Conservation (phyloP, 352 stramenopile genomes). For the Plasmopara halstedii region DNA sequence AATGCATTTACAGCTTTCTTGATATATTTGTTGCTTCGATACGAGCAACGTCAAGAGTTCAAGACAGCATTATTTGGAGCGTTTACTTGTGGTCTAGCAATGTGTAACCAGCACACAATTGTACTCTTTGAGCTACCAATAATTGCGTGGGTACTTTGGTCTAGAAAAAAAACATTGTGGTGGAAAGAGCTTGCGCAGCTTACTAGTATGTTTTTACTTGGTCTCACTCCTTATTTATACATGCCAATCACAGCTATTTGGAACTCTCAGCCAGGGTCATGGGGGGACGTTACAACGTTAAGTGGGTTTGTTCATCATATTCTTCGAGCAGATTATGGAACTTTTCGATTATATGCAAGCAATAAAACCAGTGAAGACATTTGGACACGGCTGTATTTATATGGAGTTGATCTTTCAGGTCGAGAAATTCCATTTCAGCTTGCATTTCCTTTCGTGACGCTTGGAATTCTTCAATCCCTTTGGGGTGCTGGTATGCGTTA, state of each 20-base stretch:
- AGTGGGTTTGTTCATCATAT: constrained; percentile 89
- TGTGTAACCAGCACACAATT: constrained; percentile 96
- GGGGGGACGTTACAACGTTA: constrained; percentile 86
- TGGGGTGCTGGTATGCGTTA: constrained; percentile 5
- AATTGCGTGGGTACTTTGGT: constrained; percentile 66
- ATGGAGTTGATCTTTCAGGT: constrained; percentile 55
- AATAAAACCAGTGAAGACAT: constrained; percentile 53
- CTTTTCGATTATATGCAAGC: constrained; percentile 89
- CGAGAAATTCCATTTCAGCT: constrained; percentile 45
- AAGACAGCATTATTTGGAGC: constrained; percentile 49
- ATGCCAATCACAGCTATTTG: constrained; percentile 66
- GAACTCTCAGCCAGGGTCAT: constrained; percentile 84
- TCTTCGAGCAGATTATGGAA: constrained; percentile 89
- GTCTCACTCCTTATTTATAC: constrained; percentile 82
- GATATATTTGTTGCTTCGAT: constrained; percentile 53
- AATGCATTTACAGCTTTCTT: constrained; percentile 87
- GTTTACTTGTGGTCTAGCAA: constrained; percentile 86
- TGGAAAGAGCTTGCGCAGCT: constrained; percentile 35
- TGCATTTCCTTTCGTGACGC: constrained; percentile 24
- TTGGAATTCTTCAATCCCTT: constrained; percentile 28
- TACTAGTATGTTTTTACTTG: constrained; percentile 52
- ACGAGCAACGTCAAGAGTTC: constrained; percentile 20
- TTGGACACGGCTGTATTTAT: constrained; percentile 57
- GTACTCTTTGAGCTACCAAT: constrained; percentile 90
- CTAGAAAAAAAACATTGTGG: constrained; percentile 22